Base-by-base conservation (phyloP, 169 alveolate genomes). In the Eimeria falciformis region DNA sequence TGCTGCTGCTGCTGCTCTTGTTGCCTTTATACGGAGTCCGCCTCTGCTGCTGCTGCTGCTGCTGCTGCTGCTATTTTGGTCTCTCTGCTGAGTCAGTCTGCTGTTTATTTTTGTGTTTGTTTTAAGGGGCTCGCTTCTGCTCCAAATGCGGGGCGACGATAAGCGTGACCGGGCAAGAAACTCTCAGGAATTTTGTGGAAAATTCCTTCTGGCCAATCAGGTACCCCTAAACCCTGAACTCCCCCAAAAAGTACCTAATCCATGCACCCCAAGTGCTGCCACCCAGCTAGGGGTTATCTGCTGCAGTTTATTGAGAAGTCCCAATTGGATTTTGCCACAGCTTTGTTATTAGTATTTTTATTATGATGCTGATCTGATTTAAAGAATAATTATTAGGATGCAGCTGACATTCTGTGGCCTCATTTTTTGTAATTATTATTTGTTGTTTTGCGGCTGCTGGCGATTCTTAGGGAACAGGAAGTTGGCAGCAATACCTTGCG, bases 401-500 rank as follows among this genome's bases (percentile, higher is more conserved):
- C 33, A 18, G 9, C 33, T 50, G 62, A 50, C 0, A 0, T 0
- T 50, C 18, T 0, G 62, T 12, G 23, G 62, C 55, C 55, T 33
- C 27, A 33, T 25, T 33, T 21, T 33, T 23, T 5, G 29, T 5
- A 23, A 53, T 7, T 27, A 9, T 3, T 50, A 1, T 50, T 2
- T 69, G 56, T 17, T 11, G 25, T n/a, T n/a, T n/a, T n/a, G n/a
- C n/a, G n/a, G n/a, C n/a, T n/a, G 14, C 45, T 37, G 21, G 55
- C 77, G 33, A 6, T 23, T 3, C 33, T 23, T 73, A 89, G 93
- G 21, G 90, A 71, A 47, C 85, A 89, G 27, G 93, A 89, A 75
- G 93, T 89, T 14, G 93, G 93, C 55, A 73, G 68, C 47, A 83
- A 89, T 83, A 89, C 93, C 7, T 46, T 71, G 29, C 58, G 93